phyloP scores from a whole-genome alignment of 2,329 filamentous ascomycete species.

The Calonectria multiphialidica region DNA sequence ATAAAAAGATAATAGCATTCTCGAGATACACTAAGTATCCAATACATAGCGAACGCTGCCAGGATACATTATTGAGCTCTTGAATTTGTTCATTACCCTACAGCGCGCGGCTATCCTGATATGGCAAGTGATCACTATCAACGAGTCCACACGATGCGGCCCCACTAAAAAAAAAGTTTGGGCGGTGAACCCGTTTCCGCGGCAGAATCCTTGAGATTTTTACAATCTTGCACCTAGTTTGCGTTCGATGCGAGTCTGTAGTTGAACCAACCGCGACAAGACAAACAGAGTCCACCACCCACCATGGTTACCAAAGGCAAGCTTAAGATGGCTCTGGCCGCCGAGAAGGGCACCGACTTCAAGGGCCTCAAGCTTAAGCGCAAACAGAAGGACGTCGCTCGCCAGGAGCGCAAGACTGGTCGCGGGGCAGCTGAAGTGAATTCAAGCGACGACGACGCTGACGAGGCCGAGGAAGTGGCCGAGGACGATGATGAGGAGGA shows the following conservation, averaged over 20 bases:
- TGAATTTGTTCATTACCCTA: background rate
- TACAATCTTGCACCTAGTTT: slow-evolving; percentile 36
- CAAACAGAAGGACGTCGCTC: slow-evolving; percentile 58
- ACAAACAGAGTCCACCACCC: slow-evolving; percentile 25
- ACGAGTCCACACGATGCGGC: background rate
- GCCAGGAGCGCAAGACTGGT: slow-evolving; percentile 49
- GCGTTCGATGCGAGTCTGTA: slow-evolving; percentile 18
- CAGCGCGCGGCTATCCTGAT: background rate
- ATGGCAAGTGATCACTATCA: background rate
- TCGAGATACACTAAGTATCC: too few species aligned
- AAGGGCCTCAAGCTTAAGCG: slow-evolving; percentile 64
- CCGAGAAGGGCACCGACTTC: slow-evolving; percentile 67
- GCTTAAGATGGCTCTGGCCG: slow-evolving; percentile 65
- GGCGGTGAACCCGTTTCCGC: slow-evolving; percentile 40
- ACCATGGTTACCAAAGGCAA: slow-evolving; percentile 60
- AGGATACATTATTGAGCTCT: too few species aligned
- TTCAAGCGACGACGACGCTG: slow-evolving; percentile 46
- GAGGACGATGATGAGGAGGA: slow-evolving; percentile 44
- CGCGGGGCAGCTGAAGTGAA: slow-evolving; percentile 43
- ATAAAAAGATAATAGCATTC: too few species aligned
- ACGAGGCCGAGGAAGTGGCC: slow-evolving; percentile 48
- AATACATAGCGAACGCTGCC: too few species aligned
- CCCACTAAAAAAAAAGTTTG: slow-evolving; percentile 43
- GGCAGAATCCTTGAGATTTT: slow-evolving; percentile 49
- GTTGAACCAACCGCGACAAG: slow-evolving; percentile 14